Evolutionary conservation across 169 alveolate genomes (phyloP).

Genomic region (Plasmodium cynomolgi): DNA sequence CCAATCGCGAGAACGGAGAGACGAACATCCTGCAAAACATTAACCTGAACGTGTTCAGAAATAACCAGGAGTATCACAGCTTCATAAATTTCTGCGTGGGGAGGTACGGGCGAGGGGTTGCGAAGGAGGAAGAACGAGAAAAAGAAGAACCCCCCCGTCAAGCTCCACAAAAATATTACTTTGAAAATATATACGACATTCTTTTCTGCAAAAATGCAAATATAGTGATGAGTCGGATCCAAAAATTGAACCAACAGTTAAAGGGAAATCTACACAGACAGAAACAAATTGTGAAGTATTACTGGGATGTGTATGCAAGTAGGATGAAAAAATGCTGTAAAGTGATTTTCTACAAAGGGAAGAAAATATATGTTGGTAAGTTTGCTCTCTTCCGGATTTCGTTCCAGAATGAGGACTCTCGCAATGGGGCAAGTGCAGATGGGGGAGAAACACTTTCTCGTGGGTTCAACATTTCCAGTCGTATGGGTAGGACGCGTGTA

Average conservation of each 20-base stretch:
- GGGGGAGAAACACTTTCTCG: neutral
- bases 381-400: conserved; percentile 20
- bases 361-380: conserved; percentile 20
- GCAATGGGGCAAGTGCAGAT: neutral
- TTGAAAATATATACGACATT: conserved; percentile 61
- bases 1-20: neutral
- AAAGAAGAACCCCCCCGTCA: neutral
- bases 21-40: conserved; percentile 19
- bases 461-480: neutral
- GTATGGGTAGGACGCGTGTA: neutral
- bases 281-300: conserved; percentile 31
- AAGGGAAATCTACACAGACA: neutral
- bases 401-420: neutral
- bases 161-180: neutral
- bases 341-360: conserved; percentile 25
- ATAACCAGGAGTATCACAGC: conserved; percentile 48
- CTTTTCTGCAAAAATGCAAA: conserved; percentile 45
- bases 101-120: neutral
- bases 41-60: conserved; percentile 55
- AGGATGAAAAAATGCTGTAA: conserved; percentile 16
- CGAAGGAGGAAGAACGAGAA: neutral
- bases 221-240: conserved; percentile 7
- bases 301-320: conserved; percentile 58
- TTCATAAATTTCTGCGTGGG: conserved; percentile 61
- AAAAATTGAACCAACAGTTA: conserved; percentile 43